Percentiles rank a stretch among this genome's conserved stretches.
Conservation (phyloP, 2,329 filamentous ascomycete genomes). For the Trichoderma citrinoviride region DNA sequence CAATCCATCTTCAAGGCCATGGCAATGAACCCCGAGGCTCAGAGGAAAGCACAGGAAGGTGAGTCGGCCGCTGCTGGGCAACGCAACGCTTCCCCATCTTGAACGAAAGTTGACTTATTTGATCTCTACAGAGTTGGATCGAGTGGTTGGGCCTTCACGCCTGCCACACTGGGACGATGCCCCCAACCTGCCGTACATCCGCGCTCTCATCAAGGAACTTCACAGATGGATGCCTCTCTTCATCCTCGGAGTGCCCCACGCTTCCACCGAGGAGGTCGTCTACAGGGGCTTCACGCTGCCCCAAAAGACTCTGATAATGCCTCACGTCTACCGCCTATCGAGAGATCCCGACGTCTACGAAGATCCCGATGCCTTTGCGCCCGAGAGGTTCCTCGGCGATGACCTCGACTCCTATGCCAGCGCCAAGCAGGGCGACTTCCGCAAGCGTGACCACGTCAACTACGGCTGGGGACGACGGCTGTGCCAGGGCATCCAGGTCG, state of each 20-base stretch:
- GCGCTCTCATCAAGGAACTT: slow-evolving; percentile 33
- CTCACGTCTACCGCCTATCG: neutral
- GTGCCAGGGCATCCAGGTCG: slow-evolving; percentile 57
- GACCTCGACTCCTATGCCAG: slow-evolving; percentile 33
- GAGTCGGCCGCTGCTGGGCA: neutral
- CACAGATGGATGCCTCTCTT: slow-evolving; percentile 2
- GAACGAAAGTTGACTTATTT: neutral
- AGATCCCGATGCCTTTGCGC: slow-evolving; percentile 13
- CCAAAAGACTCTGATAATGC: neutral
- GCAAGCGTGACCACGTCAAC: slow-evolving; percentile 50
- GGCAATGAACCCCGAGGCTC: slow-evolving; percentile 5
- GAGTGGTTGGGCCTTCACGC: slow-evolving; percentile 42
- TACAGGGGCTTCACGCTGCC: slow-evolving; percentile 1
- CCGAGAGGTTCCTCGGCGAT: slow-evolving; percentile 28
- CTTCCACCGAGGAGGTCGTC: neutral
- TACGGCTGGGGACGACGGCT: slow-evolving; percentile 57
- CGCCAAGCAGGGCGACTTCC: slow-evolving; percentile 31
- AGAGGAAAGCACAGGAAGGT: neutral
- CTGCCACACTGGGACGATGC: slow-evolving; percentile 45
- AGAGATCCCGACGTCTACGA: slow-evolving; percentile 3
- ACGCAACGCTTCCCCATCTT: no score
- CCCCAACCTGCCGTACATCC: slow-evolving; percentile 43
- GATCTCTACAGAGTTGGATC: slow-evolving; percentile 40
- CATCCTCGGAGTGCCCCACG: neutral
- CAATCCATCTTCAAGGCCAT: slow-evolving; percentile 9